A percentile compares a stretch with the other conserved stretches of the same genome.
These are phyloP conservation scores for Pelargonium australe DNA, from an alignment of 441 rosid species.

Conservation along the genomic window DNA sequence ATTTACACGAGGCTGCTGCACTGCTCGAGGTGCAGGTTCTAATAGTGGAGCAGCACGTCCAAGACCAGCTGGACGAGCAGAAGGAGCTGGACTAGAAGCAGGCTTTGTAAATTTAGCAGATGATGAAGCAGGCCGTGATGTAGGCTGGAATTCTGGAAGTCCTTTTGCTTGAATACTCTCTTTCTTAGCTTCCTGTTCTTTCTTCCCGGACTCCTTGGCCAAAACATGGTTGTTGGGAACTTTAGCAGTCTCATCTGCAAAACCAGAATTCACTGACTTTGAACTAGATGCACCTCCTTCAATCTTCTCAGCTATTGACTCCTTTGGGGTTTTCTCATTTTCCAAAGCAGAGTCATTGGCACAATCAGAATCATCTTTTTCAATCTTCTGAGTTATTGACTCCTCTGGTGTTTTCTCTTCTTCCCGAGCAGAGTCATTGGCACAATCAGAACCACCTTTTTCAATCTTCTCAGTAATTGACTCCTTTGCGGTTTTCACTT, in stretches of 20 bases:
- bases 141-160: slow-evolving; percentile 26
- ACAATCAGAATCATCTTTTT: background rate
- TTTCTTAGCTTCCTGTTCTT: slow-evolving; percentile 22
- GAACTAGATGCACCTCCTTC: background rate
- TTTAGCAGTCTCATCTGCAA: slow-evolving; percentile 14
- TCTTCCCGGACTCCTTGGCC: slow-evolving; percentile 26
- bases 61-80: slow-evolving; percentile 85
- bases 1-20: slow-evolving; percentile 73
- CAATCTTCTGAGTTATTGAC: background rate
- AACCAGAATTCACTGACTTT: background rate
- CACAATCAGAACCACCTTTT: background rate
- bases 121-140: slow-evolving; percentile 30
- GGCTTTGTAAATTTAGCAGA: slow-evolving; percentile 35
- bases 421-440: background rate
- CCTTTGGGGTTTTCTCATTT: too few relatives aligned
- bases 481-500: too few relatives aligned
- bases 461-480: too few relatives aligned
- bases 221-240: slow-evolving; percentile 16
- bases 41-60: slow-evolving; percentile 75
- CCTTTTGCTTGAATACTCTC: slow-evolving; percentile 23
- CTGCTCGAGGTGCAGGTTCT: slow-evolving; percentile 64
- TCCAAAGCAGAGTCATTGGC: too few relatives aligned
- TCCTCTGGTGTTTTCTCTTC: background rate
- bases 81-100: slow-evolving; percentile 22
- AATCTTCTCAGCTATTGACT: too few relatives aligned